These are phyloP conservation scores for Eutreptiella sp. DNA, from an alignment of 208 protist species.

Conservation along the genomic window DNA sequence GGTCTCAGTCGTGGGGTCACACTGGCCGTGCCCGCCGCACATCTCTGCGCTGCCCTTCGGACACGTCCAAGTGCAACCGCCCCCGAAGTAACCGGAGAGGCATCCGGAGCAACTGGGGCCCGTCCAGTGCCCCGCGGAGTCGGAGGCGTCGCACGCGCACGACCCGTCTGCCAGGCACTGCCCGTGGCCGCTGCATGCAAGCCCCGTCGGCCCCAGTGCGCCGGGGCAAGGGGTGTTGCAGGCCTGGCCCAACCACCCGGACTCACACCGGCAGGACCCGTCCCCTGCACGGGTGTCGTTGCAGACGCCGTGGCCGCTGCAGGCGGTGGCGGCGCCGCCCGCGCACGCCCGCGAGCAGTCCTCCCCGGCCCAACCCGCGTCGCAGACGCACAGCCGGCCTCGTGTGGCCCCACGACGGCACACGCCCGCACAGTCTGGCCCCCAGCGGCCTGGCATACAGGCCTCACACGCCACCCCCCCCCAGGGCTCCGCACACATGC, in stretches of 20 bases:
- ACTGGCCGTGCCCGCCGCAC: slow-evolving; percentile 28
- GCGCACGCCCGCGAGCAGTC: slow-evolving; percentile 10
- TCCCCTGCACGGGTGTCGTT: not conserved
- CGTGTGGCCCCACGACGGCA: slow-evolving; percentile 11
- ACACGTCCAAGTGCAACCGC: slow-evolving; percentile 3
- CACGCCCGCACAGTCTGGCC: slow-evolving; percentile 10
- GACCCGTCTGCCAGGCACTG: slow-evolving; percentile 3
- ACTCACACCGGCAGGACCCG: slow-evolving; percentile 13
- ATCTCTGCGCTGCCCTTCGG: not conserved
- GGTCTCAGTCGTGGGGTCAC: slow-evolving; percentile 10
- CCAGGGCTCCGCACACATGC: no score
- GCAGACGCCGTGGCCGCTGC: slow-evolving; percentile 16
- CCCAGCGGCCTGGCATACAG: no score
- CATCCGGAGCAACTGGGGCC: slow-evolving; percentile 2
- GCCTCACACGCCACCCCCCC: no score
- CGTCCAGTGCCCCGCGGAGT: not conserved
- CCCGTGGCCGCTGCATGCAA: slow-evolving; percentile 17
- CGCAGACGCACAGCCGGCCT: slow-evolving; percentile 5
- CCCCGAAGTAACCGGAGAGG: not conserved
- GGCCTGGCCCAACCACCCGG: slow-evolving; percentile 12
- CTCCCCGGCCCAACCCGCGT: not conserved
- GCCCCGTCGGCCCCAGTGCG: slow-evolving; percentile 5
- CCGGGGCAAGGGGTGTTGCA: slow-evolving; percentile 4
- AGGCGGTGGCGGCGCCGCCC: slow-evolving; percentile 7
- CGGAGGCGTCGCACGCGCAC: not conserved